Evolutionary conservation across 768 basidiomycete species (phyloP).

Genomic region (Boletus barrowsii): DNA sequence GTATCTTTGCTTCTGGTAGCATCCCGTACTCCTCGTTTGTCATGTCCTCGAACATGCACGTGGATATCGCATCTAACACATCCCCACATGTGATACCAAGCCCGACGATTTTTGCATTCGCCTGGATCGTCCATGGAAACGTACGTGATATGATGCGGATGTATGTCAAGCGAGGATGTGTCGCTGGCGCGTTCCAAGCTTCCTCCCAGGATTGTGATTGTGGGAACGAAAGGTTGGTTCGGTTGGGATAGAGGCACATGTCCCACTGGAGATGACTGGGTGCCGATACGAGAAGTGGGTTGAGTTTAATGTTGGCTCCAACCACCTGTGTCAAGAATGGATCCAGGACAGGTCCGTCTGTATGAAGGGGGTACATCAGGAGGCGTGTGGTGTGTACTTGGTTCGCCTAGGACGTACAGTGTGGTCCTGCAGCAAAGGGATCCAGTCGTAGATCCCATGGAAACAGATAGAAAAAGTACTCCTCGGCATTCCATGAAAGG

Average conservation of each 20-base stretch:
- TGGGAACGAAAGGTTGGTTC: conserved; percentile 55
- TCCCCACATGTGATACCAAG: conserved; percentile 72
- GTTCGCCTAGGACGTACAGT: conserved; percentile 34
- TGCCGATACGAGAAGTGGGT: conserved; percentile 49
- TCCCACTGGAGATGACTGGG: conserved; percentile 60
- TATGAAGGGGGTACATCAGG: conserved; percentile 13
- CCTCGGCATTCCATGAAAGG: no score
- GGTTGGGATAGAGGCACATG: conserved; percentile 60
- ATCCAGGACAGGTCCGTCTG: conserved; percentile 70
- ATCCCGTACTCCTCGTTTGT: conserved; percentile 50
- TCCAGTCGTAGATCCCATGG: conserved; percentile 8
- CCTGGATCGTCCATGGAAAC: conserved; percentile 55
- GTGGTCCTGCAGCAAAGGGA: conserved; percentile 39
- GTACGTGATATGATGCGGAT: conserved; percentile 52
- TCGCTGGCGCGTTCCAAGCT: conserved; percentile 65
- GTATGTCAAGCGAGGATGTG: conserved; percentile 54
- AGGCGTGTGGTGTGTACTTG: not conserved
- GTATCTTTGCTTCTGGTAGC: conserved; percentile 36
- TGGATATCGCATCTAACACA: conserved; percentile 53
- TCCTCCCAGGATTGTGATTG: conserved; percentile 64
- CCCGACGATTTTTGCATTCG: conserved; percentile 41
- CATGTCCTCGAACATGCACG: conserved; percentile 49
- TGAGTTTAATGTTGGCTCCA: conserved; percentile 45
- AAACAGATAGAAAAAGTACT: no score
- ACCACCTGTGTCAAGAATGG: conserved; percentile 55